Evolutionary conservation across 2,329 filamentous ascomycete species (phyloP), one percentile per base, ranked within the genome.

Genomic region (Trichoderma sp.): DNA sequence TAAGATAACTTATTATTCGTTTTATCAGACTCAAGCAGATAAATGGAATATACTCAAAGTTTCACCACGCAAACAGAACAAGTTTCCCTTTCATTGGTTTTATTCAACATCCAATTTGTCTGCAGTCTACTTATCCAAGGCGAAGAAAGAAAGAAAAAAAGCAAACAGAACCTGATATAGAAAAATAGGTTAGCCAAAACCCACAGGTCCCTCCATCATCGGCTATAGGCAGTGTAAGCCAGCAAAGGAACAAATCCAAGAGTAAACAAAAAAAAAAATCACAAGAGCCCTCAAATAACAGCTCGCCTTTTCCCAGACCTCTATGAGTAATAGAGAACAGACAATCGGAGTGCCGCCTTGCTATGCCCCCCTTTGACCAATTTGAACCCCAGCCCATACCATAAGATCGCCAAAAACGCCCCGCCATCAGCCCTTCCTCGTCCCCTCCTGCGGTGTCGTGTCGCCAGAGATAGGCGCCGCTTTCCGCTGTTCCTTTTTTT

Each of bases 341-440:
- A 53, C 56, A 53, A 40, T 53, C 47, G 57, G 47, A 55, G 43
- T 61, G 37, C 65, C 56, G 40, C 65, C 43, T 60, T 68, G 65
- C 43, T 60, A 60, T 68, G 65, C 57, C 65, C 47, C 47, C 43
- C 40, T 6, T 61, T 61, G 33, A 53, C 65, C 57, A 61, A 35
- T 13, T 55, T 37, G 40, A 59, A 37, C 27, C 64, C 63, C 63
- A 40, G 63, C 52, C 55, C 40, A 40, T 58, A 66, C 65, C 65
- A 33, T 60, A 16, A 43, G n/a, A 68, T 60, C 56, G 56, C 55
- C 65, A 57, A 43, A 33, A 68, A 68, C 65, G 65, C 65, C 65
- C 57, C 47, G 65, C 47, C 33, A 53, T 47, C 40, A 58, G 2
- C 29, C 52, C 55, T 37, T 66, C 40, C n/a, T 58, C 55, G n/a